A percentile compares a stretch with the other conserved stretches of the same genome.
Evolutionary conservation across 768 basidiomycete species (phyloP).

Genomic region (Tubosaeta brunneosetosa): DNA sequence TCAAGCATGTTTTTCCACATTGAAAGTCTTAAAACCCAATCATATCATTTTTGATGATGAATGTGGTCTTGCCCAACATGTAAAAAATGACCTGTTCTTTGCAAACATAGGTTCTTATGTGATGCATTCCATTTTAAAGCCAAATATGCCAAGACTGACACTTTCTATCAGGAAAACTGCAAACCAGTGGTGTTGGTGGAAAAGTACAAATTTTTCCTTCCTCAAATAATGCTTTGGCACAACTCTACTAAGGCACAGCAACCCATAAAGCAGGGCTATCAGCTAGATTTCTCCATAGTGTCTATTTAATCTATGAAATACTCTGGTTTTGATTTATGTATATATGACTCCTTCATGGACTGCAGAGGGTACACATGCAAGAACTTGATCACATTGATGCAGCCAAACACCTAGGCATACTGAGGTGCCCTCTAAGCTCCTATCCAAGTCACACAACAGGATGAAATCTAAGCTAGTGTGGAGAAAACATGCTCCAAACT

Average conservation of each 20-base stretch:
- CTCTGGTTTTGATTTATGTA: no score
- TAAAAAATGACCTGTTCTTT: slow-evolving; percentile 5
- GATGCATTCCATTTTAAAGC: slow-evolving; percentile 37
- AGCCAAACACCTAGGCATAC: no score
- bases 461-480: no score
- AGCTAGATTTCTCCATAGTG: no score
- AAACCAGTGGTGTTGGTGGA: slow-evolving; percentile 26
- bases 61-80: slow-evolving; percentile 2
- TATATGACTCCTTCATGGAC: no score
- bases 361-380: no score
- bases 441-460: no score
- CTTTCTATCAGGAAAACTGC: slow-evolving; percentile 26
- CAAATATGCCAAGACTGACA: slow-evolving; percentile 30
- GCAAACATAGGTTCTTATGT: slow-evolving; percentile 19
- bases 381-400: no score
- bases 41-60: slow-evolving; percentile 10
- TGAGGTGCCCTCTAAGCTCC: no score
- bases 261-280: neutral
- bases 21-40: neutral
- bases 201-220: slow-evolving; percentile 34
- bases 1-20: neutral
- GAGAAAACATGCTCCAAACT: no score
- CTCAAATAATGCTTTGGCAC: slow-evolving; percentile 31
- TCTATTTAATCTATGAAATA: no score
- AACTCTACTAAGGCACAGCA: slow-evolving; percentile 16